Conservation (phyloP, 2,329 filamentous ascomycete genomes). For the Calonectria naviculata region DNA sequence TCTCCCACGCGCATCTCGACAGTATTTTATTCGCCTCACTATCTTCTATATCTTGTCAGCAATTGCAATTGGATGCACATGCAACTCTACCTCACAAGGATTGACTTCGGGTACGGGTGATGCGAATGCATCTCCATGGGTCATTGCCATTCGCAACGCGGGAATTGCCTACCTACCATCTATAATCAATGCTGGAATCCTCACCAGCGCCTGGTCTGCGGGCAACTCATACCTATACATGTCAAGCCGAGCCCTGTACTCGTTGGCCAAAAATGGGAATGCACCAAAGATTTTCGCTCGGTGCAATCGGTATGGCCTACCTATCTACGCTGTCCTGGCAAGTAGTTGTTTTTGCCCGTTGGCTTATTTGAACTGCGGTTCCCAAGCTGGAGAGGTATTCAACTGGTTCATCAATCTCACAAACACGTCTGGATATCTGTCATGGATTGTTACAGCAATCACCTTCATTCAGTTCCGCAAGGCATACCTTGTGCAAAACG, state of each 20-base stretch:
- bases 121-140: slow-evolving; percentile 56
- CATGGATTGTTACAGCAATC: slow-evolving; percentile 64
- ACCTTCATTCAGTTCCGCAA: slow-evolving; percentile 66
- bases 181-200: slow-evolving; percentile 64
- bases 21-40: slow-evolving; percentile 77
- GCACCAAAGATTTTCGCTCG: slow-evolving; percentile 50
- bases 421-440: slow-evolving; percentile 62
- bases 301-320: slow-evolving; percentile 35
- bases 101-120: background rate
- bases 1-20: slow-evolving; percentile 76
- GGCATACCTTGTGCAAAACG: slow-evolving; percentile 54
- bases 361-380: slow-evolving; percentile 55
- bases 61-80: slow-evolving; percentile 69
- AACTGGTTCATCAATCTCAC: slow-evolving; percentile 64
- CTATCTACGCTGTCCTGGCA: background rate
- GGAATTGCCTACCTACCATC: slow-evolving; percentile 54
- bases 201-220: slow-evolving; percentile 66
- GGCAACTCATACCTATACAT: slow-evolving; percentile 64
- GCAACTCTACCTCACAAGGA: background rate
- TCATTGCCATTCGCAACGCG: slow-evolving; percentile 59
- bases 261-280: slow-evolving; percentile 50
- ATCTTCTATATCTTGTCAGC: slow-evolving; percentile 77
- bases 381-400: background rate
- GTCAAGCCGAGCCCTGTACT: slow-evolving; percentile 53
- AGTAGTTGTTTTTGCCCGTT: slow-evolving; percentile 61